Base-by-base conservation (phyloP, 345 rosid species). In the Jatropha curcas region DNA sequence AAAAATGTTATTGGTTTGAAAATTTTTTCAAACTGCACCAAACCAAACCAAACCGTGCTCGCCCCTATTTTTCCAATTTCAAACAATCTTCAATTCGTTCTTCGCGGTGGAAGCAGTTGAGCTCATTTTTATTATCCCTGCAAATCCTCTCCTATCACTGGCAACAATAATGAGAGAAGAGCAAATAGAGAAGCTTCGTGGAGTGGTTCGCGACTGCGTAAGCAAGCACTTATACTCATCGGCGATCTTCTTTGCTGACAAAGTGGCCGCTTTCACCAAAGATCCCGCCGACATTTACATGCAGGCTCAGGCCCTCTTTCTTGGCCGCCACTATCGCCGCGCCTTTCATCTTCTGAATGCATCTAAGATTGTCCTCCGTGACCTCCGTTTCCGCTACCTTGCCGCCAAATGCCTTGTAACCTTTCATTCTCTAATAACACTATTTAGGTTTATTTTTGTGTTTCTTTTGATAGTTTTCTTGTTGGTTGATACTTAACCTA, bases 351-450 rank as follows among this genome's bases (percentile, higher is more conserved):
- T 95, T 58, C 94, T 95, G 66, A 88, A 88, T 77, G 87, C 98
- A 73, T 93, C 98, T 56, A 86, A 88, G 82, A 93, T 93, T 60
- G 94, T 95, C 61, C 91, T 86, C 74, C 93, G 93, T 6, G 99
- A 95, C 84, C 99, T 90, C 71, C 98, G 97, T 58, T 92, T 95
- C 69, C 97, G 97, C 77, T 95, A 91, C 89, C 96, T 95, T 45
- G 98, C 98, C 16, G 97, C 98, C 64, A 94, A 92, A 74, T 92
- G 98, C 84, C 98, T 92, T 43, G 98, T 88, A 80, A 77, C 51
- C 27, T 13, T 24, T 41, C 12, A n/a, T n/a, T 63, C 31, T 8
- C 12, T 25, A n/a, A 48, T 16, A 7, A 13, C 28, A 57, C 19
- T 30, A 16, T 10, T 13, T n/a, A 65, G 4, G 19, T 48, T 48